Evolutionary conservation across 2,329 filamentous ascomycete genomes (phyloP), one percentile per base, ranked within the genome.

Genomic region (Nigrospora osmanthi): DNA sequence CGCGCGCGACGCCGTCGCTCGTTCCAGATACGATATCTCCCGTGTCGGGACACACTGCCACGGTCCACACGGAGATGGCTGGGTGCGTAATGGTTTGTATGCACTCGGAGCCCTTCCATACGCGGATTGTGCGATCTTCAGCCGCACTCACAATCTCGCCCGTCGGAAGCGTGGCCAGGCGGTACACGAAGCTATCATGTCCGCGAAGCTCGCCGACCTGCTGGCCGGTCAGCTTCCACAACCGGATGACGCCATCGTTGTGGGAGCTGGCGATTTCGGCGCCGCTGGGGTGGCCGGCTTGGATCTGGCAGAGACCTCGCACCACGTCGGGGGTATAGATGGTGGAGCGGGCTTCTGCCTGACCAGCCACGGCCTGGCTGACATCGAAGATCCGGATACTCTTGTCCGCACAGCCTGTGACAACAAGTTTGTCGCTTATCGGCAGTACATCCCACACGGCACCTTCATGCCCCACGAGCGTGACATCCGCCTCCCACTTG

Each of bases 71-170:
- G 0, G 91, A 97, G 45, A 97, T 94, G 11, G 93, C 93, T 11
- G 93, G 93, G 58, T 96, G 89, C 1, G 91, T 96, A 52, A 98
- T 97, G 35, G 91, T 96, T 65, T 98, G 93, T 38, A 95, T 69
- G 61, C 91, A 97, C 46, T 89, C 76, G 13, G 72, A 78, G 38
- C 85, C 87, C 54, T 78, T 83, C 93, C 94, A 98, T 60, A 98
- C 72, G 43, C 89, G 80, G 32, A 95, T 80, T 0, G 93, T 96
- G n/a, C 93, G 80, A 65, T 98, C 93, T 65, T 98, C 93, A 15
- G 89, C 89, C 2, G 89, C 82, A 63, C 91, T 97, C 40, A 94
- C 85, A 30, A 98, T 72, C 59, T 96, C 89, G 6, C 91, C 91
- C 0, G 85, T 83, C 0, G 91, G 87, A 11, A 95, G 69, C 17